Evolutionary conservation across 352 stramenopile species (phyloP).

Genomic region (Halophytophthora batemanensis): DNA sequence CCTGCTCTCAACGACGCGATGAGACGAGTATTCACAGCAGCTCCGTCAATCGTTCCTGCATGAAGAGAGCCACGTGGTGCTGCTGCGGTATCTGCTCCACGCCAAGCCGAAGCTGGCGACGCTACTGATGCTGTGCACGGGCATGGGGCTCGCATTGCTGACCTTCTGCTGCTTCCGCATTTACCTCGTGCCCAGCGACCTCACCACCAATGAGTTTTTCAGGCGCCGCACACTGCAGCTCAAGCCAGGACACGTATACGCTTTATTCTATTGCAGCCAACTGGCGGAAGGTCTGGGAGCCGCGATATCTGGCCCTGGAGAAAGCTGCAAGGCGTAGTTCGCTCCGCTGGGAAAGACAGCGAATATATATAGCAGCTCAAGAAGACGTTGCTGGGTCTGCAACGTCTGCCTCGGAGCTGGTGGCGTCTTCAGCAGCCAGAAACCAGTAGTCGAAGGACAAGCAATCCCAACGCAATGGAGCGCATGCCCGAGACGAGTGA

Average conservation of each 20-base stretch:
- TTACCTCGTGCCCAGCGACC: slow-evolving; percentile 49
- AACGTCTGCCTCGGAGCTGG: too few species aligned
- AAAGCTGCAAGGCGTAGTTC: slow-evolving; percentile 1
- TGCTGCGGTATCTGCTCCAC: slow-evolving; percentile 54
- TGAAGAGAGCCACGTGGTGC: slow-evolving; percentile 25
- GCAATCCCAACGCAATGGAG: slow-evolving; percentile 1
- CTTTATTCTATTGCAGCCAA: slow-evolving; percentile 21
- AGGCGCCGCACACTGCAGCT: slow-evolving; percentile 30
- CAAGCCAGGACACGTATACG: slow-evolving; percentile 15
- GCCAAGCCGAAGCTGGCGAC: slow-evolving; percentile 32
- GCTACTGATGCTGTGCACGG: slow-evolving; percentile 40
- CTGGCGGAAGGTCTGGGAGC: slow-evolving; percentile 27
- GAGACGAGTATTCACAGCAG: slow-evolving; percentile 36
- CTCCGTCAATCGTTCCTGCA: slow-evolving; percentile 46
- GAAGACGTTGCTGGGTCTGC: too few species aligned
- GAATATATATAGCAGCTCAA: background rate
- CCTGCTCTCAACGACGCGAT: slow-evolving; percentile 44
- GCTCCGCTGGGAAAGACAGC: background rate
- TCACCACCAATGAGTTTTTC: slow-evolving; percentile 77
- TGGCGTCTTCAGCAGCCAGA: too few species aligned
- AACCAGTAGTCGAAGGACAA: background rate
- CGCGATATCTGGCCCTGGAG: slow-evolving; percentile 23
- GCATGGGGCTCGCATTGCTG: slow-evolving; percentile 51
- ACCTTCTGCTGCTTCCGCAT: slow-evolving; percentile 53
- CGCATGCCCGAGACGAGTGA: background rate